Base-by-base conservation (phyloP, 2,329 filamentous ascomycete species). In the Colletotrichum echinochloae region DNA sequence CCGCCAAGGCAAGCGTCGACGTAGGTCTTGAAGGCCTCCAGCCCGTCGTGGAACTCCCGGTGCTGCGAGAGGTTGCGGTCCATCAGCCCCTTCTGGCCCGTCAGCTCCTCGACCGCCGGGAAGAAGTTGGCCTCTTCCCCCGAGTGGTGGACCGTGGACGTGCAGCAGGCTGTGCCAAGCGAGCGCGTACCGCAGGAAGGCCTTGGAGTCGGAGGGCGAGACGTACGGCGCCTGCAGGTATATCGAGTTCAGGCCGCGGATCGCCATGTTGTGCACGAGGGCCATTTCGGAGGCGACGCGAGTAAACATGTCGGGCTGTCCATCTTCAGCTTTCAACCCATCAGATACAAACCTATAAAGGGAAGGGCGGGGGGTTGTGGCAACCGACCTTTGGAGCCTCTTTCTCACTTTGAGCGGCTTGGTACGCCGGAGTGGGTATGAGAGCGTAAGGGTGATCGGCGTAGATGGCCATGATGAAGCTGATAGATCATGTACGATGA, bases 21-120 rank as follows among this genome's bases (percentile, higher is more conserved):
- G 63, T 80, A 80, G 2, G 65, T 59, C 11, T 75, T 73, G 26
- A 81, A 78, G 0, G 52, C 46, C 1, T 76, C 75, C 9, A 83
- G 35, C 0, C 78, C 78, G 5, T 73, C 73, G 20, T 80, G 76
- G 66, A 85, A 85, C 1, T 75, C 74, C 11, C 77, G 75, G 70
- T 85, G 83, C 62, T 85, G 82, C 23, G 79, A 78, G 3, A 84
- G 75, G 70, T 82, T 85, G 54, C 67, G 74, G 18, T 81, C 80
- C 82, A 84, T 84, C 30, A 83, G 70, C 1, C 79, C 80, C 48
- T 75, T 73, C 14, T 79, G 77, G 0, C 78, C 81, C 4, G 77
- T 71, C 28, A 81, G 64, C 44, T 74, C 67, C 68, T 83, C 80
- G 14, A 84, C 76, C 2, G 75, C 74, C 0, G 82, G 80, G 70